Conservation (phyloP, 768 basidiomycete genomes). For the Asterophora lycoperdoides region DNA sequence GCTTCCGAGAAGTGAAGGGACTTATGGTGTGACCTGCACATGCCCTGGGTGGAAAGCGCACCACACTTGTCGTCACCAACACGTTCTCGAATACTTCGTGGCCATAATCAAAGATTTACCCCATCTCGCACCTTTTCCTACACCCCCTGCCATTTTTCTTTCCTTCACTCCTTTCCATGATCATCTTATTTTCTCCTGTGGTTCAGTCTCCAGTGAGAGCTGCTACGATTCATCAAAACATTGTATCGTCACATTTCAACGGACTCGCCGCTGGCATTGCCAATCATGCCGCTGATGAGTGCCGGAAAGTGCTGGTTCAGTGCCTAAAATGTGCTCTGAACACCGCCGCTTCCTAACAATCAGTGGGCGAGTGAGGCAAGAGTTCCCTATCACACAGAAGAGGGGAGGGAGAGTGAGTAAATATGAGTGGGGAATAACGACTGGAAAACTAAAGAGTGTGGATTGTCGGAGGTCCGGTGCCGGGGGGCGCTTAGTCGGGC, state of each 20-base stretch:
- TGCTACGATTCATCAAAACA: background rate
- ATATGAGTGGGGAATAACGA: too few relatives aligned
- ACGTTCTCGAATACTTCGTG: background rate
- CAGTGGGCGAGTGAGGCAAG: too few relatives aligned
- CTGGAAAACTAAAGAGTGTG: too few relatives aligned
- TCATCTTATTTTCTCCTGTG: background rate
- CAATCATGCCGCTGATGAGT: too few relatives aligned
- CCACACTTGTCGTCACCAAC: background rate
- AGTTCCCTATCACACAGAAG: too few relatives aligned
- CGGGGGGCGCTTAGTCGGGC: too few relatives aligned
- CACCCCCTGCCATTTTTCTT: background rate
- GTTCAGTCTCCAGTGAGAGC: background rate
- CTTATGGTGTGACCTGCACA: background rate
- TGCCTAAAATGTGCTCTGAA: too few relatives aligned
- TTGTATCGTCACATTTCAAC: background rate
- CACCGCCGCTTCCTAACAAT: too few relatives aligned
- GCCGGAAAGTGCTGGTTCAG: too few relatives aligned
- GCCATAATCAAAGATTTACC: background rate
- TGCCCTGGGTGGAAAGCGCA: slow-evolving; percentile 3
- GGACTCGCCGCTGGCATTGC: background rate
- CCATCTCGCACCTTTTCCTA: background rate
- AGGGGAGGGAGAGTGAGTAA: too few relatives aligned
- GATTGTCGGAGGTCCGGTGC: too few relatives aligned
- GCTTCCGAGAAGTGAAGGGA: background rate
- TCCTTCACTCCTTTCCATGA: background rate